Conservation (phyloP, 176 grass and related monocot genomes). For the Elymus sibiricus region DNA sequence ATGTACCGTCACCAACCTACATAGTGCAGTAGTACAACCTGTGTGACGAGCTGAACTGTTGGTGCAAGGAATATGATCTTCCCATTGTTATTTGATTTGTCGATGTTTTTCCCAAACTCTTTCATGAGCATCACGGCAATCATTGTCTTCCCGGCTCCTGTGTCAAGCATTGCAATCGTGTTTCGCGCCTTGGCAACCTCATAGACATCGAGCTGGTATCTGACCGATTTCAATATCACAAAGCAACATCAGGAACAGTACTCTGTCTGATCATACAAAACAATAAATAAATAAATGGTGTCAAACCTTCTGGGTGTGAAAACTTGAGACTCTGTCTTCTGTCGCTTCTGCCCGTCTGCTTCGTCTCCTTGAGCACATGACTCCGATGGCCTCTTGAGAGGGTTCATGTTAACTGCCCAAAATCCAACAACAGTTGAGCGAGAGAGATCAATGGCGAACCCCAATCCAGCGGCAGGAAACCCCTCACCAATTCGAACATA, state of each 20-base stretch:
- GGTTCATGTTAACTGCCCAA: conserved; percentile 25
- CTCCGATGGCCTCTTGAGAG: conserved; percentile 30
- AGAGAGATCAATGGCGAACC: conserved; percentile 1
- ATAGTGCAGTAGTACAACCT: conserved; percentile 40
- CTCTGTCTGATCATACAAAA: conserved; percentile 3
- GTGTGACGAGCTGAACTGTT: conserved; percentile 69
- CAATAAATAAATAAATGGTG: too few relatives aligned
- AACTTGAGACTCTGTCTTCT: conserved; percentile 22
- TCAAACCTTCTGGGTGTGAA: conserved; percentile 46
- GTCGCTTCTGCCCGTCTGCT: neutral
- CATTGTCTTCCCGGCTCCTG: conserved; percentile 85
- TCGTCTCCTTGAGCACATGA: conserved; percentile 16
- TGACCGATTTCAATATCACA: conserved; percentile 26
- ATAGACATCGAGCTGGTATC: conserved; percentile 79
- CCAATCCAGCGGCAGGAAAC: neutral
- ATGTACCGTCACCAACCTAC: neutral
- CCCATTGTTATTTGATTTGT: conserved; percentile 27
- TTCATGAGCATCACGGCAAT: conserved; percentile 89
- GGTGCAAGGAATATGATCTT: conserved; percentile 76
- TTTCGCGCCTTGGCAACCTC: conserved; percentile 59
- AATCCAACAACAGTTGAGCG: neutral
- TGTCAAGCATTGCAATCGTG: conserved; percentile 87
- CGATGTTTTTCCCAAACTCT: conserved; percentile 38
- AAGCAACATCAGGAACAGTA: neutral
- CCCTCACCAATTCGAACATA: neutral